Evolutionary conservation across 208 protist species (phyloP), one percentile per base, ranked within the genome.

Genomic region (Leishmania amazonensis): DNA sequence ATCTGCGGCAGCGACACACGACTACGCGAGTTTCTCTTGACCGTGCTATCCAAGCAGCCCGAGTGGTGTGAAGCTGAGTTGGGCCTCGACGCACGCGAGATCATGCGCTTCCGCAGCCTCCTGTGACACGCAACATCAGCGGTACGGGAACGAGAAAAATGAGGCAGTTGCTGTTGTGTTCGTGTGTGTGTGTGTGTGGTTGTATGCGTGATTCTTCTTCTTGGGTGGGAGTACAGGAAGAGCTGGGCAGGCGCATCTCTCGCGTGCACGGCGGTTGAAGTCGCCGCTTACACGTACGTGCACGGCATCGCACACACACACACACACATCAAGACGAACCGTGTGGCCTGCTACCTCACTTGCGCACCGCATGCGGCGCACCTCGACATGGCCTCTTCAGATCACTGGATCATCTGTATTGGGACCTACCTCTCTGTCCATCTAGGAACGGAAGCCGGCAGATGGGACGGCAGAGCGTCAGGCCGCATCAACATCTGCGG

Each of bases 91-190:
- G 73, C 90, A 31, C 90, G 84, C 57, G 92, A 91, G n/a, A 78
- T 90, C 21, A 88, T 93, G 81, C 86, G 89, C 51, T 83, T 96
- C 40, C 90, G 92, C 47, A 95, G 84, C 83, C 81, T 95, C 21
- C 19, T 78, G n/a, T 76, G 53, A 76, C 51, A 76, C 24, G 40
- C 24, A n/a, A 6, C 24, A 31, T 31, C 35, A 4, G 5, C 9
- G 0, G 24, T 3, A 71, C 40, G 19, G 19, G 65, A 19, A 11
- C 15, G 35, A 24, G 9, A 49, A 49, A 62, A 19, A 62, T 1
- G 51, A 45, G 31, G 15, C 2, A 42, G n/a, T 13, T 67, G 11
- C 60, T 19, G 24, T n/a, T 15, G n/a, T 38, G 60, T 67, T n/a
- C 13, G 58, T 21, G 28, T 64, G 58, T 11, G 58, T 4, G 24